phyloP scores from a whole-genome alignment of 169 alveolate species.

The Plasmodium ovale region DNA sequence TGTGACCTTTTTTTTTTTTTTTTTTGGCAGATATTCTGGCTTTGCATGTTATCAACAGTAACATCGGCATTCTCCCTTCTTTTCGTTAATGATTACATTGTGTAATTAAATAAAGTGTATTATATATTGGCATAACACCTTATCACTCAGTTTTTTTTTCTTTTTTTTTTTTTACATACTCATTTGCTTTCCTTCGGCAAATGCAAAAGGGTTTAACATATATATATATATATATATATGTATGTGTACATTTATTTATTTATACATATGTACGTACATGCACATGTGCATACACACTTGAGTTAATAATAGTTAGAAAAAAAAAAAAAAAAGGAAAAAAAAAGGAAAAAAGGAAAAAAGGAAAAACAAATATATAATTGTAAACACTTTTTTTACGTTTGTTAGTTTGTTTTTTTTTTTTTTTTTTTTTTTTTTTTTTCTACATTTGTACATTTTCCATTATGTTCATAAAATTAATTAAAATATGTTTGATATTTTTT shows the following conservation, averaged over 20 bases:
- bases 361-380: background rate
- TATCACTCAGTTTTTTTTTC: no score
- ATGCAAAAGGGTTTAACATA: background rate
- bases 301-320: background rate
- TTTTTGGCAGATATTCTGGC: background rate
- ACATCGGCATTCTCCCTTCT: background rate
- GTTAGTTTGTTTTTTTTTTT: background rate
- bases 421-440: background rate
- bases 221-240: no score
- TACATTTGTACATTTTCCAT: background rate
- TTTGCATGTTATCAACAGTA: background rate
- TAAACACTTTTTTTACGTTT: background rate
- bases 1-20: background rate
- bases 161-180: background rate
- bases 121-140: no score
- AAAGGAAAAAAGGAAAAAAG: no score
- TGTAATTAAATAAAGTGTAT: background rate
- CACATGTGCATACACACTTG: background rate
- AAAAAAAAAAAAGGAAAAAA: background rate
- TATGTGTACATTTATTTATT: background rate
- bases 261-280: background rate
- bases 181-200: background rate
- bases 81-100: background rate
- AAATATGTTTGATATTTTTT: conserved; percentile 27
- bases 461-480: conserved; percentile 12